Evolutionary conservation across 2,329 filamentous ascomycete genomes (phyloP), one percentile per base, ranked within the genome.

Genomic region (Pseudodiploospora longispora): DNA sequence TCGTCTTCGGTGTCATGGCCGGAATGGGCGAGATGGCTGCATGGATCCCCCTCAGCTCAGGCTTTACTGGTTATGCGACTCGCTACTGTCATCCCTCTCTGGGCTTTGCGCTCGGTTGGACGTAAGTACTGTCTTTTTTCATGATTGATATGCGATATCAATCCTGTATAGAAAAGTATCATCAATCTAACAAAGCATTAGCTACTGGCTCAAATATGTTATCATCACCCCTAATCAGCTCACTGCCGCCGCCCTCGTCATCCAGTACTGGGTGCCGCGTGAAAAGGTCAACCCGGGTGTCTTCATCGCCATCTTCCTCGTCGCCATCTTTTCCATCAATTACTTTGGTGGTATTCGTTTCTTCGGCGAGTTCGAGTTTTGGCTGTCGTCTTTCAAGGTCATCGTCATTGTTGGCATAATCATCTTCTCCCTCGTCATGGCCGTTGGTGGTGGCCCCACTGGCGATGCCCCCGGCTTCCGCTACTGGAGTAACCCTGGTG

Each of bases 191-290:
- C 40, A 12, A 6, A 27, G 19, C 10, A 30, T 5, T 44, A 73
- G 71, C 36, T 75, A 75, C 53, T 86, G 79, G 76, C 76, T 82
- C 66, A 76, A 90, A 78, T 93, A 93, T 62, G 86, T 93, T 60
- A 90, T 94, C 56, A 76, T 86, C 40, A 89, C 85, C 1, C 87
- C 88, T 1, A 93, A 93, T 58, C 87, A 94, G 60, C 69, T 94
- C 34, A 93, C 87, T 1, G 87, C 87, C 29, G 79, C 76, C n/a
- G 78, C 85, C 5, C 65, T 94, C 33, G 84, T 91, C 46, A 84
- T 94, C 46, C 79, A 84, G 53, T 89, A 81, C 56, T 94, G 88
- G 87, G 67, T 87, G 8, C 61, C 71, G 1, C 66, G 76, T 29
- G 75, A 84, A 0, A 69, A 65, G 37, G 72, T 91, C 44, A 90